phyloP scores from a whole-genome alignment of 108 stramenopile genomes.

The Epithemia pelagica region DNA sequence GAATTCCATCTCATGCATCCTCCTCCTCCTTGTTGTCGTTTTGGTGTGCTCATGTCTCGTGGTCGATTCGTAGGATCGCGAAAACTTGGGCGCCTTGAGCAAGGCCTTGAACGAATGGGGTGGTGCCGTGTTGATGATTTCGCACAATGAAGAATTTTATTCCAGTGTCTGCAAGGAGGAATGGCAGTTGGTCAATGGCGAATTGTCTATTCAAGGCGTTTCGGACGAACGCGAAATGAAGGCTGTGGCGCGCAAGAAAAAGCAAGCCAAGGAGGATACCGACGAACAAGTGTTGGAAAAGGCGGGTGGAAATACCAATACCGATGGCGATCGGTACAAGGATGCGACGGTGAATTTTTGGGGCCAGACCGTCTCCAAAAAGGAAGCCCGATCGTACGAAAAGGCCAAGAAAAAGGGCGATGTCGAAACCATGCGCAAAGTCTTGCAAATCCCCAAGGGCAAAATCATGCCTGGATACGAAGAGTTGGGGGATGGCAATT shows the following conservation, averaged over 20 bases:
- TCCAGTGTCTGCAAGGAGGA: conserved; percentile 90
- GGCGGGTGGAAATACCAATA: conserved; percentile 75
- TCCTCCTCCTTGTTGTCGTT: neutral
- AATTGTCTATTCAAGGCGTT: conserved; percentile 68
- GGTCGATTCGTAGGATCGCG: conserved; percentile 85
- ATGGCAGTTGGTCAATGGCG: conserved; percentile 88
- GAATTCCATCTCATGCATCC: neutral
- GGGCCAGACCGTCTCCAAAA: conserved; percentile 83
- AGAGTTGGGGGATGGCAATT: conserved; percentile 82
- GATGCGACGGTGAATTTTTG: conserved; percentile 81
- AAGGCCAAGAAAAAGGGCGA: conserved; percentile 91
- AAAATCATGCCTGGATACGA: conserved; percentile 89
- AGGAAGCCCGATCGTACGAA: conserved; percentile 78
- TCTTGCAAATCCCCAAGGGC: conserved; percentile 71
- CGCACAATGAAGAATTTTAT: conserved; percentile 96
- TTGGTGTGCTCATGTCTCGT: too few species aligned
- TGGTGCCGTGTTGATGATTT: conserved; percentile 97
- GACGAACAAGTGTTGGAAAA: conserved; percentile 58
- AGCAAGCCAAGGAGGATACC: conserved; percentile 64
- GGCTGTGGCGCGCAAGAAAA: conserved; percentile 80
- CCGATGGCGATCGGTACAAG: conserved; percentile 85
- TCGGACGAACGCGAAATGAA: conserved; percentile 86
- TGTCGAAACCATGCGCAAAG: conserved; percentile 74
- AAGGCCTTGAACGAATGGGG: conserved; percentile 91
- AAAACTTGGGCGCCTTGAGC: conserved; percentile 91